Evolutionary conservation across 2,329 filamentous ascomycete species (phyloP).

Genomic region (Diaporthe sp.): DNA sequence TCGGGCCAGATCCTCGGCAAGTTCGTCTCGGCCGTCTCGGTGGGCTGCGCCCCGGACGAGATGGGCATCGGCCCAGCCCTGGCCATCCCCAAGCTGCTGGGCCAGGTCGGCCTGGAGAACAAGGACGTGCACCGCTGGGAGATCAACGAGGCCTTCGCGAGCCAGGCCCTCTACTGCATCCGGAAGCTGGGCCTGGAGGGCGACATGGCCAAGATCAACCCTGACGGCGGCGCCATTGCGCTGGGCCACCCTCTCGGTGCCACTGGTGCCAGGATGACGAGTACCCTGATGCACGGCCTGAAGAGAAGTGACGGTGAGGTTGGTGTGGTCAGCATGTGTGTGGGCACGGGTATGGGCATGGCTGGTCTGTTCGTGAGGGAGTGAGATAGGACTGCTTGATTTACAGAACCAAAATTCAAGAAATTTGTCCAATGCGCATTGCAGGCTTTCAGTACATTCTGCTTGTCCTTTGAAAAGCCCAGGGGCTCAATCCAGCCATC

Average conservation of each 20-base stretch:
- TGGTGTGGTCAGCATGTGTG: slow-evolving; percentile 92
- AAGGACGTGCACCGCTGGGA: slow-evolving; percentile 88
- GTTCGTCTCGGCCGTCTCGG: slow-evolving; percentile 82
- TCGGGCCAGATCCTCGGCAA: slow-evolving; percentile 79
- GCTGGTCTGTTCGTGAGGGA: slow-evolving; percentile 39
- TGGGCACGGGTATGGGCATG: slow-evolving; percentile 78
- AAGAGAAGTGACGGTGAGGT: slow-evolving; percentile 79
- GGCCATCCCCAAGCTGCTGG: slow-evolving; percentile 86
- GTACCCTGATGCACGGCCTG: slow-evolving; percentile 76
- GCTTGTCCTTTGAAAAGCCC: neutral
- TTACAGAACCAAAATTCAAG: neutral
- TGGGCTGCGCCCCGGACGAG: slow-evolving; percentile 87
- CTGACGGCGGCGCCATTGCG: slow-evolving; percentile 94
- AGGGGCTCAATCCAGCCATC: no score
- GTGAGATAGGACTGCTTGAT: neutral
- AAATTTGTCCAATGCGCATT: neutral
- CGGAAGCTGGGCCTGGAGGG: slow-evolving; percentile 76
- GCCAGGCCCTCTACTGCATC: slow-evolving; percentile 77
- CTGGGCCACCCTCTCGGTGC: slow-evolving; percentile 92
- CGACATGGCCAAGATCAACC: slow-evolving; percentile 82
- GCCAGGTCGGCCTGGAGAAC: slow-evolving; percentile 73
- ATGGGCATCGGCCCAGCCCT: slow-evolving; percentile 93
- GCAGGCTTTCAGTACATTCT: neutral
- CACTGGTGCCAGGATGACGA: slow-evolving; percentile 85
- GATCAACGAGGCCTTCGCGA: slow-evolving; percentile 87